Percentiles rank a stretch among this genome's conserved stretches.
These are phyloP conservation scores for Drechslera avenae DNA, from an alignment of 2,329 filamentous ascomycete genomes.

Conservation along the genomic window DNA sequence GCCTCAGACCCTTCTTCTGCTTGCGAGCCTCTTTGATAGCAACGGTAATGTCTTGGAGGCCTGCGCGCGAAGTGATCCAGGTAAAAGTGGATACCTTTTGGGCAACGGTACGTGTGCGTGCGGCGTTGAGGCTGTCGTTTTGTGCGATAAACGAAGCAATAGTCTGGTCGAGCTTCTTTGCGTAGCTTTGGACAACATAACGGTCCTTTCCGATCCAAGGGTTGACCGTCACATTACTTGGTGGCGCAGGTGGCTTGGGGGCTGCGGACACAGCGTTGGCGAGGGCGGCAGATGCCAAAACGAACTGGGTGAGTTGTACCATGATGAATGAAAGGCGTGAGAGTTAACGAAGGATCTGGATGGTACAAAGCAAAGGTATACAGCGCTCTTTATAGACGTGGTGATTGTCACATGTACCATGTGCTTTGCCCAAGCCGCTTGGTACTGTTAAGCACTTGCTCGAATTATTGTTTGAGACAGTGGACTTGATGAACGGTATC, in stretches of 20 bases:
- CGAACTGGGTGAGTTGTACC: conserved; percentile 32
- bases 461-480: not conserved
- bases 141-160: conserved; percentile 29
- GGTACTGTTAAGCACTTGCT: not conserved
- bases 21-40: conserved; percentile 31
- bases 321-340: conserved; percentile 17
- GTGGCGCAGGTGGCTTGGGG: conserved; percentile 11
- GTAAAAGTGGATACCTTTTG: conserved; percentile 36
- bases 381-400: conserved; percentile 13
- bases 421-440: conserved; percentile 9
- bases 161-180: conserved; percentile 35
- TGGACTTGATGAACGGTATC: conserved; percentile 14
- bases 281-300: conserved; percentile 29
- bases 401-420: conserved; percentile 4
- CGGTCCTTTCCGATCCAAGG: conserved; percentile 33
- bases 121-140: conserved; percentile 34
- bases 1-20: conserved; percentile 24
- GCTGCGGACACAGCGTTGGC: conserved; percentile 24
- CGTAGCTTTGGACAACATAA: conserved; percentile 28
- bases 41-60: conserved; percentile 23
- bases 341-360: conserved; percentile 2
- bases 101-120: conserved; percentile 34
- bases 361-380: conserved; percentile 10
- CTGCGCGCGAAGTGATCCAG: conserved; percentile 32
- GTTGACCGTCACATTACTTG: conserved; percentile 20